Evolutionary conservation across 352 stramenopile genomes (phyloP), one percentile per base, ranked within the genome.

Genomic region (Pythium rishiriense): DNA sequence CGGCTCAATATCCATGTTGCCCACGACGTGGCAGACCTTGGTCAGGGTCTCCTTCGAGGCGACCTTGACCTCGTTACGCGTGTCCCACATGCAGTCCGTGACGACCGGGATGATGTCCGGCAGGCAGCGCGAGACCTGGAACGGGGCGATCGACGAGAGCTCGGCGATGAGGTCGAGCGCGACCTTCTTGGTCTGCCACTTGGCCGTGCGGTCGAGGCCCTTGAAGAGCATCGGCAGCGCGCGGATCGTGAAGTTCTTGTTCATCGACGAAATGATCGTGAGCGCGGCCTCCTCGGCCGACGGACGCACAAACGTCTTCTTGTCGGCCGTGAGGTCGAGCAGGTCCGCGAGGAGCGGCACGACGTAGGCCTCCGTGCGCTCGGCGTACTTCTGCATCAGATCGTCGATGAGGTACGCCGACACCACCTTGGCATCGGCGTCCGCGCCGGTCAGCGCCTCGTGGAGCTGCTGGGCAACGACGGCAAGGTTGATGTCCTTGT

Each of bases 1-100:
- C 62, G 98, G 97, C 80, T 99, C 97, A 69, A 99, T 99, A 87
- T 99, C 97, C 68, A 91, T 92, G 95, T 99, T 99, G 70, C 95
- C 97, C 61, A 99, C 98, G 25, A 99, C 95, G 62, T 98, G 90
- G 72, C 97, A 98, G 8, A 97, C 91, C 68, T 91, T 92, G 53
- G 89, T 93, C 91, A 99, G 98, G 42, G 97, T 97, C 11, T 86
- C 84, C 58, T 95, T 97, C 25, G 97, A 91, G 35, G 96, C 96
- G 15, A 88, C 71, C 87, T 98, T 98, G 35, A 99, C 96, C 70
- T 99, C 94, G 77, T 98, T 98, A 78, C 98, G 98, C 12, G 97
- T 99, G 79, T 99, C 97, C 91, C 96, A 98, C 91, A 99, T 99
- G 76, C 93, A 98, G 48, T 98, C 95, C 19, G 97, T 99, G 52